Evolutionary conservation across 1,284 basidiomycete genomes (phyloP).

Genomic region (Ganoderma lingzhi): DNA sequence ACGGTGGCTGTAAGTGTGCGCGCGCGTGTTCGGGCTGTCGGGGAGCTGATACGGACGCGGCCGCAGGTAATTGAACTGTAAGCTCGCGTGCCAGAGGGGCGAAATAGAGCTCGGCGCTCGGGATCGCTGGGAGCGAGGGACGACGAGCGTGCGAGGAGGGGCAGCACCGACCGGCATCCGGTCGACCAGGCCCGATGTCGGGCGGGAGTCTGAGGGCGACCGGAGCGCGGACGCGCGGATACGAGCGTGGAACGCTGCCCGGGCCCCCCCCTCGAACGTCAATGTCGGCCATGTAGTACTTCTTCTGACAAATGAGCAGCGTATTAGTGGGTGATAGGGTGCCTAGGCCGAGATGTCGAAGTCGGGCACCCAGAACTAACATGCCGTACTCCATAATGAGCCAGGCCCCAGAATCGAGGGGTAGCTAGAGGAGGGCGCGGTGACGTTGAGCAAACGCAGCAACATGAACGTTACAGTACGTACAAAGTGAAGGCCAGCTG

Average conservation of each 20-base stretch:
- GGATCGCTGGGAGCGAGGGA: background rate
- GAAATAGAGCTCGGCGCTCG: background rate
- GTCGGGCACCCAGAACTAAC: background rate
- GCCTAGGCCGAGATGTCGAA: background rate
- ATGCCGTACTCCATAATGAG: background rate
- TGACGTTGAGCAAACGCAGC: background rate
- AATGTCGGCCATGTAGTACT: background rate
- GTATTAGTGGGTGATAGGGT: background rate
- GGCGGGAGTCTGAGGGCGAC: background rate
- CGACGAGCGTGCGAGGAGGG: constrained; percentile 4
- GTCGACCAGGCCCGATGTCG: constrained; percentile 2
- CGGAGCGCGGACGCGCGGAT: constrained; percentile 7
- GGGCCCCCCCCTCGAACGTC: background rate
- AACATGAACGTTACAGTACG: background rate
- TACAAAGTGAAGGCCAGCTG: background rate
- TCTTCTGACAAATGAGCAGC: constrained; percentile 4
- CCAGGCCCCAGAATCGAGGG: background rate
- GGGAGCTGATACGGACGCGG: background rate
- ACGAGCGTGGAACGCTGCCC: background rate
- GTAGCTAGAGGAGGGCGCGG: background rate
- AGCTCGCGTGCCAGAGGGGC: background rate
- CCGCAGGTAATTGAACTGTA: background rate
- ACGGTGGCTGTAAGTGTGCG: background rate
- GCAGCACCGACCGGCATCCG: background rate
- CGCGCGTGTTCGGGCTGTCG: background rate